These are phyloP conservation scores for Fusarium concolor DNA, from an alignment of 2,329 filamentous ascomycete species.

Conservation along the genomic window DNA sequence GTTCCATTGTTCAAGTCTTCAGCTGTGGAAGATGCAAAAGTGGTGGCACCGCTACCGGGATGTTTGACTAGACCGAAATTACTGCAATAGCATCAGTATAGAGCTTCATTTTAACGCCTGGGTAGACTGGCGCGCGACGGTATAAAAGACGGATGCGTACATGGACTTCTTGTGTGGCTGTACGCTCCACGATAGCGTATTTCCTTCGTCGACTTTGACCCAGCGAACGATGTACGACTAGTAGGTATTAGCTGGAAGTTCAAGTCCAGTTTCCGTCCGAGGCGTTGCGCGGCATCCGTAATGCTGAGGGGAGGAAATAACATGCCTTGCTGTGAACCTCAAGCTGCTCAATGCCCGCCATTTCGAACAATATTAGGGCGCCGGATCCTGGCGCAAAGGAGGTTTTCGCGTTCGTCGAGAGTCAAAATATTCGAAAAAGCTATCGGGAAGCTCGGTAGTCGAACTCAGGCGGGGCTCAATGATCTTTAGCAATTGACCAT, in stretches of 20 bases:
- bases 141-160: conserved; percentile 55
- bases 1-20: conserved; percentile 60
- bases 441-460: conserved; percentile 19
- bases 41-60: conserved; percentile 76
- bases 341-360: conserved; percentile 96
- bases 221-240: conserved; percentile 98
- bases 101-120: neutral
- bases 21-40: conserved; percentile 56
- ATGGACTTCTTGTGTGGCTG: conserved; percentile 98
- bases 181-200: conserved; percentile 97
- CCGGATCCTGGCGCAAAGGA: conserved; percentile 2
- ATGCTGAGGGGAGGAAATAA: neutral
- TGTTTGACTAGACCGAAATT: conserved; percentile 99
- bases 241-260: conserved; percentile 39
- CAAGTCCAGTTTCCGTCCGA: neutral
- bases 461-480: conserved; percentile 24
- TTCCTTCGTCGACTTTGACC: conserved; percentile 89
- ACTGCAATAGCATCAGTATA: conserved; percentile 54
- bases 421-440: conserved; percentile 2
- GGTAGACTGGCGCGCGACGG: neutral
- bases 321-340: conserved; percentile 96
- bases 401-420: conserved; percentile 17
- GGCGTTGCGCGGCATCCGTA: neutral
- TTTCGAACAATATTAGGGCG: conserved; percentile 53
- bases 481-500: conserved; percentile 40